Conservation (phyloP, 331 rosid genomes). For the Pyrus hybrid region DNA sequence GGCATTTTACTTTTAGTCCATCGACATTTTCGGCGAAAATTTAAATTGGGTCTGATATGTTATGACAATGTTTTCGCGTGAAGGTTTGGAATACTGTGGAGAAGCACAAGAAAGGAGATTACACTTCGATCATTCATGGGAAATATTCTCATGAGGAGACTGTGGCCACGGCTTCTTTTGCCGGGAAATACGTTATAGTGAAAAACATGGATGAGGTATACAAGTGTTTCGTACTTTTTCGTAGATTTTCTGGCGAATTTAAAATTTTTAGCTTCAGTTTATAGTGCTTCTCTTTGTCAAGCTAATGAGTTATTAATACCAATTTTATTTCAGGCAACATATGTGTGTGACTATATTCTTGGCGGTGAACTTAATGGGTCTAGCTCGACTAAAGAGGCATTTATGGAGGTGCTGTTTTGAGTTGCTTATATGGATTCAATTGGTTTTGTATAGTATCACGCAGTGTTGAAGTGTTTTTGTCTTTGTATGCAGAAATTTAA, state of each 20-base stretch:
- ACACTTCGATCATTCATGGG: conserved; percentile 92
- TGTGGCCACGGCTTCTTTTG: conserved; percentile 93
- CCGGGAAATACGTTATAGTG: conserved; percentile 73
- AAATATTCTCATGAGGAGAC: conserved; percentile 93
- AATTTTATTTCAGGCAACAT: conserved; percentile 51
- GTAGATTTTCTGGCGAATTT: background rate
- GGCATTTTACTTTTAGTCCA: background rate
- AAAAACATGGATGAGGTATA: conserved; percentile 86
- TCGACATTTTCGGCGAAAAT: background rate
- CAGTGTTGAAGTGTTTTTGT: conserved; percentile 7
- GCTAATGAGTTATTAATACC: background rate
- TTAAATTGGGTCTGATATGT: background rate
- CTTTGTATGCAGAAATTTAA: conserved; percentile 69
- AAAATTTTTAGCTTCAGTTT: background rate
- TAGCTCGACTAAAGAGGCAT: conserved; percentile 79
- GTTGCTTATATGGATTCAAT: background rate
- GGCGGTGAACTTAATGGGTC: conserved; percentile 83
- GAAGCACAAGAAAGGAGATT: conserved; percentile 90
- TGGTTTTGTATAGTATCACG: background rate
- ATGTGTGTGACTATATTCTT: conserved; percentile 89
- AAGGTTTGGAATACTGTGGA: conserved; percentile 95
- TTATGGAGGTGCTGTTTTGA: conserved; percentile 54
- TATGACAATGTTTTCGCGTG: background rate
- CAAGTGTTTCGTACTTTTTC: background rate
- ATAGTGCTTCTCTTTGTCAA: background rate